Evolutionary conservation across 257 asterid species (phyloP), one percentile per base, ranked within the genome.

Genomic region (Solanum sejunctum): DNA sequence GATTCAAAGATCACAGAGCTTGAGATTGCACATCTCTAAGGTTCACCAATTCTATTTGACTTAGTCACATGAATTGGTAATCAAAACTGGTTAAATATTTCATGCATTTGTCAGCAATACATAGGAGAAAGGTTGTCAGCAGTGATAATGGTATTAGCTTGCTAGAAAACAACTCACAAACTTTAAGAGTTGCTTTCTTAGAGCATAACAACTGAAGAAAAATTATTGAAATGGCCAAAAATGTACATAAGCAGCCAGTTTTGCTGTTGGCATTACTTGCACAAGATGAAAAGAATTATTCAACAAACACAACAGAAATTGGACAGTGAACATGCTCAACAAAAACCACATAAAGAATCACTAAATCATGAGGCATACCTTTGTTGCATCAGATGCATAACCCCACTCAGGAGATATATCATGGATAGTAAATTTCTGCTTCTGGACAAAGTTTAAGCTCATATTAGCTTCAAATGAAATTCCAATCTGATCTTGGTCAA

Each of bases 361-460:
- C 49, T 69, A 21, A 52, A 83, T 28, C 16, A 79, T 4, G 84
- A 60, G 16, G 81, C 57, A 70, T 91, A 95, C 99, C 98, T 97
- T 97, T 80, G 97, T 89, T 60, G 91, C 87, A 90, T 93, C 97
- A 6, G 93, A 89, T 81, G 97, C 84, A 88, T 90, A 95, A 75
- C 97, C 95, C 98, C 99, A 97, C 77, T 95, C 97, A 28, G 99
- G 99, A 82, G 95, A 95, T 88, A 97, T 92, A 86, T 93, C 98
- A 85, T 87, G 90, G 87, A 97, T 92, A 39, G 91, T 92, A 86
- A 93, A 97, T 90, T 92, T 94, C 92, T 92, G 98, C 90, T 90
- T 90, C 84, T 88, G 93, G 87, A 93, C 84, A 85, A 90, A 82
- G 49, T 93, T 90, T 87, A 91, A 88, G 85, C 89, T 86, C 85